Conservation (phyloP, 2,329 filamentous ascomycete genomes). For the Paraconiothyrium sp. region DNA sequence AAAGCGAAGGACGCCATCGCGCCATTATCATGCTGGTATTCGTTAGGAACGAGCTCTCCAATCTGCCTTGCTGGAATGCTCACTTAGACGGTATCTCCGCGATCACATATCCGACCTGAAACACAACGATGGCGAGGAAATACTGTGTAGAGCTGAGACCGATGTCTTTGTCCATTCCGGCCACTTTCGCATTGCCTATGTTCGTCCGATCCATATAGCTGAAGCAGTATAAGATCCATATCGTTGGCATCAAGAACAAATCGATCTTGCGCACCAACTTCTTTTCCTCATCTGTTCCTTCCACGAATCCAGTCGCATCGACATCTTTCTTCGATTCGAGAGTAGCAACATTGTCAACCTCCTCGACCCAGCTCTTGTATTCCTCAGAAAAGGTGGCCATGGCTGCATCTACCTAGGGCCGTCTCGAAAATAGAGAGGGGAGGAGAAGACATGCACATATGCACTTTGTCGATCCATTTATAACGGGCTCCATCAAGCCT, state of each 20-base stretch:
- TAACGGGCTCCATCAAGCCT: neutral
- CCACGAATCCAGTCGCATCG: conserved; percentile 17
- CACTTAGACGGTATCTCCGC: conserved; percentile 38
- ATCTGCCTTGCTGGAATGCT: neutral
- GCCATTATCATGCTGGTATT: conserved; percentile 32
- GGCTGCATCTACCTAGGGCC: neutral
- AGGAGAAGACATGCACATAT: neutral
- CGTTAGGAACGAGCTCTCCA: conserved; percentile 2
- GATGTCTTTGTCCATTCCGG: conserved; percentile 34
- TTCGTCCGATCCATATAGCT: conserved; percentile 40
- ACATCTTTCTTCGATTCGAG: conserved; percentile 20
- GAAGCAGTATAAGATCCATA: conserved; percentile 36
- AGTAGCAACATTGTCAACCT: conserved; percentile 23
- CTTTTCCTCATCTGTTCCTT: conserved; percentile 30
- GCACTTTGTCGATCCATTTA: conserved; percentile 3
- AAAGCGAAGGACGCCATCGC: conserved; percentile 30
- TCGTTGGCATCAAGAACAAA: conserved; percentile 36
- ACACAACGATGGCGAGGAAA: conserved; percentile 35
- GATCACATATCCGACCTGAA: conserved; percentile 35
- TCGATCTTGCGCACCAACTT: conserved; percentile 36
- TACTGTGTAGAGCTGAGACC: conserved; percentile 62
- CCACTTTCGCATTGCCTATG: conserved; percentile 55
- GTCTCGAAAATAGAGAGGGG: neutral
- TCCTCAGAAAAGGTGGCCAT: conserved; percentile 23
- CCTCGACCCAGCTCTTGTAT: conserved; percentile 21